A percentile compares a stretch with the other conserved stretches of the same genome.
These are phyloP conservation scores for Geopyxis carbonaria DNA, from an alignment of 495 filamentous ascomycete genomes.

Conservation along the genomic window DNA sequence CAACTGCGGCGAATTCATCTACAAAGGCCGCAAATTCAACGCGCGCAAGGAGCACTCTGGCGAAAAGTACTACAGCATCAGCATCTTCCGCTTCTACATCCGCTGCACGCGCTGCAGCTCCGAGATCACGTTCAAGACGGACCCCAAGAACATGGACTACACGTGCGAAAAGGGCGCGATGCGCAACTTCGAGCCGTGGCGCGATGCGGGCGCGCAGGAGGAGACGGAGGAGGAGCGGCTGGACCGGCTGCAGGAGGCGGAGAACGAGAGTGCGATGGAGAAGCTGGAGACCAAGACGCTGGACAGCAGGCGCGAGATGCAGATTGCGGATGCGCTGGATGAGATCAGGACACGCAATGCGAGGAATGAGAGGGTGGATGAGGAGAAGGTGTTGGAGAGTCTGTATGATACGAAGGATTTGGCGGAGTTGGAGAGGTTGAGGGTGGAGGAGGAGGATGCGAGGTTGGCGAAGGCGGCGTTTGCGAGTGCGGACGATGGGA, in stretches of 20 bases:
- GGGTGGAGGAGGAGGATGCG: constrained; percentile 67
- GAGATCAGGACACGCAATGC: constrained; percentile 88
- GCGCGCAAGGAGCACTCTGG: constrained; percentile 87
- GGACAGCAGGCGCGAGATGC: constrained; percentile 95
- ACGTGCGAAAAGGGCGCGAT: constrained; percentile 71
- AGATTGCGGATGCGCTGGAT: constrained; percentile 86
- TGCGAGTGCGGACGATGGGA: constrained; percentile 32
- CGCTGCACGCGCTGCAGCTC: constrained; percentile 75
- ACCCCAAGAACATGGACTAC: constrained; percentile 91
- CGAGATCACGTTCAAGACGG: constrained; percentile 89
- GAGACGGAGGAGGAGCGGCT: constrained; percentile 80
- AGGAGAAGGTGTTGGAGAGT: constrained; percentile 36
- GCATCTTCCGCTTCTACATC: constrained; percentile 90
- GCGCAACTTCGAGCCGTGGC: constrained; percentile 88
- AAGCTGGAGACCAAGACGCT: constrained; percentile 67
- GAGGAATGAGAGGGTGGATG: constrained; percentile 54
- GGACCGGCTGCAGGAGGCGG: constrained; percentile 65
- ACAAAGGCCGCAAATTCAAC: constrained; percentile 93
- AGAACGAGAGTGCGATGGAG: constrained; percentile 55
- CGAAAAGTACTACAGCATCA: constrained; percentile 76
- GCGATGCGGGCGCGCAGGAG: constrained; percentile 43
- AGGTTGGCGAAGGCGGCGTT: constrained; percentile 71
- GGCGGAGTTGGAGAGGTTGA: constrained; percentile 39
- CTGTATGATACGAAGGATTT: constrained; percentile 32
- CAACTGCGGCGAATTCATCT: constrained; percentile 88